Conservation (phyloP, 1,139 yeast genomes). For the Yamadazyma trypodendri region DNA sequence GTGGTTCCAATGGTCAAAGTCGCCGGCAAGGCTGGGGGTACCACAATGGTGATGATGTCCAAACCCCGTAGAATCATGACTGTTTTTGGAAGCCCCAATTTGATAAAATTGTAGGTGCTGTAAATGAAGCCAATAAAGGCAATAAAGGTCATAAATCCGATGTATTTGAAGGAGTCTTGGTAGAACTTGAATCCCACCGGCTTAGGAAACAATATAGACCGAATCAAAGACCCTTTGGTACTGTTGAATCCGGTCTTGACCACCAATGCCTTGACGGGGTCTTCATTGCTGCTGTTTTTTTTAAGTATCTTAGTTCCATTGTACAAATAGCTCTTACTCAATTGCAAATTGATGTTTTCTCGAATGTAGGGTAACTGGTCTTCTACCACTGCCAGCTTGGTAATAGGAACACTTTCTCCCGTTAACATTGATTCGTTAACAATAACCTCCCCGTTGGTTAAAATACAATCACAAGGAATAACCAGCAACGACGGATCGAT, state of each 20-base stretch:
- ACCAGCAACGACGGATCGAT: constrained; percentile 74
- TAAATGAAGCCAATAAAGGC: constrained; percentile 83
- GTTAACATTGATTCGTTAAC: constrained; percentile 95
- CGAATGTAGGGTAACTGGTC: constrained; percentile 58
- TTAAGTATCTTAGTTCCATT: constrained; percentile 88
- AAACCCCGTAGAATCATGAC: constrained; percentile 83
- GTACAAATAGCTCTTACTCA: constrained; percentile 75
- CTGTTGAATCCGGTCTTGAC: constrained; percentile 91
- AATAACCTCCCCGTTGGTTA: constrained; percentile 88
- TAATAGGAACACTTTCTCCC: constrained; percentile 96
- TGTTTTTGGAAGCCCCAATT: constrained; percentile 65
- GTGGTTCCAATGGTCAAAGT: constrained; percentile 95
- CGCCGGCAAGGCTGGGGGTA: constrained; percentile 98
- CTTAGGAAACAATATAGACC: constrained; percentile 95
- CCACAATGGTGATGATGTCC: constrained; percentile 92
- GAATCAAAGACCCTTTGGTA: constrained; percentile 89
- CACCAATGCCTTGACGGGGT: constrained; percentile 83
- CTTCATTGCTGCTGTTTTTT: constrained; percentile 63
- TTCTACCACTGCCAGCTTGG: constrained; percentile 67
- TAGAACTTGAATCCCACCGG: constrained; percentile 93
- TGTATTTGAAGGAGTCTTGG: constrained; percentile 89
- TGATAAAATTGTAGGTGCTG: constrained; percentile 79
- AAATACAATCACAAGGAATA: constrained; percentile 87
- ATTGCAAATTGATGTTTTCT: constrained; percentile 61
- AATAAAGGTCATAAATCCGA: constrained; percentile 88